Percentiles rank a stretch among this genome's conserved stretches.
Evolutionary conservation across 306 rosid genomes (phyloP).

Genomic region (Prunus campanulata): DNA sequence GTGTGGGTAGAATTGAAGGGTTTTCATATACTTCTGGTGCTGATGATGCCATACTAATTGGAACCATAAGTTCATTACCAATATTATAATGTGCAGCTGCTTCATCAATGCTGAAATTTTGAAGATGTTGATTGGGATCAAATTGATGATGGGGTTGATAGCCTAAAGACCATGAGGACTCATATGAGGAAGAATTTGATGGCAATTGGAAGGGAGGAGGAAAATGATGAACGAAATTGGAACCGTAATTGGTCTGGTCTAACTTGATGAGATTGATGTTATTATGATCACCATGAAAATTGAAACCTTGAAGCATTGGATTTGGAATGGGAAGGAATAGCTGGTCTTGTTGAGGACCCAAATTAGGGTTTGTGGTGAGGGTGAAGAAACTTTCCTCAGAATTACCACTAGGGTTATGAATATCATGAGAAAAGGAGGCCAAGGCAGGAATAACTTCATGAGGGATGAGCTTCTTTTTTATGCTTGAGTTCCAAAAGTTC

Average conservation of each 20-base stretch:
- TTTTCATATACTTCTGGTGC: slow-evolving; percentile 16
- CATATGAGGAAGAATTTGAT: slow-evolving; percentile 33
- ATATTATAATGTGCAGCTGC: slow-evolving; percentile 8
- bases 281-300: slow-evolving; percentile 31
- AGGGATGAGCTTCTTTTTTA: slow-evolving; percentile 80
- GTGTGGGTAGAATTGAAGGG: slow-evolving; percentile 20
- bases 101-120: slow-evolving; percentile 25
- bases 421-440: slow-evolving; percentile 46
- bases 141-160: slow-evolving; percentile 31
- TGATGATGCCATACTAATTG: slow-evolving; percentile 22
- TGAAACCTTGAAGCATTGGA: slow-evolving; percentile 22
- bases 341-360: slow-evolving; percentile 33
- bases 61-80: slow-evolving; percentile 34
- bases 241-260: slow-evolving; percentile 26
- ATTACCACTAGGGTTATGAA: slow-evolving; percentile 36
- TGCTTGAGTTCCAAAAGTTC: slow-evolving; percentile 98
- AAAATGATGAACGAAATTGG: slow-evolving; percentile 34
- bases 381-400: slow-evolving; percentile 51
- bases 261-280: slow-evolving; percentile 23
- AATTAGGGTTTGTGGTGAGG: slow-evolving; percentile 54
- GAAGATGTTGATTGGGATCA: slow-evolving; percentile 38
- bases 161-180: slow-evolving; percentile 29
- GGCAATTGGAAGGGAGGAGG: slow-evolving; percentile 37
- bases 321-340: slow-evolving; percentile 56
- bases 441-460: slow-evolving; percentile 51